A percentile compares a stretch with the other conserved stretches of the same genome.
phyloP scores from a whole-genome alignment of 106 monocot species.

The Chionographis japonica region DNA sequence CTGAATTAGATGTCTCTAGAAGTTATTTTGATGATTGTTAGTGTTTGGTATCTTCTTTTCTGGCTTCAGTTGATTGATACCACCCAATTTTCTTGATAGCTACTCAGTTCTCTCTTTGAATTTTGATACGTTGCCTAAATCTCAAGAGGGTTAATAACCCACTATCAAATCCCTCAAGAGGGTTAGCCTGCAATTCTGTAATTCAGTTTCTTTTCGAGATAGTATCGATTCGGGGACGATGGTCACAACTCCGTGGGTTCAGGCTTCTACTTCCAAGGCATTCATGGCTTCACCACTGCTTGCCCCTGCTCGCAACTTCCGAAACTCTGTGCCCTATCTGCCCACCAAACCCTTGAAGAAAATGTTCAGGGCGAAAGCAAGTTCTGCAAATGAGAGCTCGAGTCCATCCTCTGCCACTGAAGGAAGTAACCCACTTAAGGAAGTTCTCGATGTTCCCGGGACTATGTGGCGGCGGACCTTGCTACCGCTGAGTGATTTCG shows the following conservation, averaged over 20 bases:
- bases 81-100: no score
- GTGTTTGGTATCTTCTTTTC: no score
- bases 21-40: no score
- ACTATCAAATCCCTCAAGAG: no score
- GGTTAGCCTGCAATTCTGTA: no score
- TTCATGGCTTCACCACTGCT: conserved; percentile 3
- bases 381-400: conserved; percentile 9
- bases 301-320: background rate
- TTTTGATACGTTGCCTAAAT: no score
- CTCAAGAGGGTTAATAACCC: no score
- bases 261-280: background rate
- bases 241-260: conserved; percentile 1
- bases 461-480: conserved; percentile 48
- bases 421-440: conserved; percentile 26
- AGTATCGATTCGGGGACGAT: background rate
- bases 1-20: no score
- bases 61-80: no score
- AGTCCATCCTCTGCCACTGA: conserved; percentile 15
- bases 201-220: no score
- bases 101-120: no score
- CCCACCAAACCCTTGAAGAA: conserved; percentile 4
- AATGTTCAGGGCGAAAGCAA: conserved; percentile 12
- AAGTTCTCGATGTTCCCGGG: conserved; percentile 49
- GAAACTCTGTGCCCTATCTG: background rate
- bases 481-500: conserved; percentile 65